Conservation (phyloP, 2,329 filamentous ascomycete genomes). For the Shiraia bambusicola region DNA sequence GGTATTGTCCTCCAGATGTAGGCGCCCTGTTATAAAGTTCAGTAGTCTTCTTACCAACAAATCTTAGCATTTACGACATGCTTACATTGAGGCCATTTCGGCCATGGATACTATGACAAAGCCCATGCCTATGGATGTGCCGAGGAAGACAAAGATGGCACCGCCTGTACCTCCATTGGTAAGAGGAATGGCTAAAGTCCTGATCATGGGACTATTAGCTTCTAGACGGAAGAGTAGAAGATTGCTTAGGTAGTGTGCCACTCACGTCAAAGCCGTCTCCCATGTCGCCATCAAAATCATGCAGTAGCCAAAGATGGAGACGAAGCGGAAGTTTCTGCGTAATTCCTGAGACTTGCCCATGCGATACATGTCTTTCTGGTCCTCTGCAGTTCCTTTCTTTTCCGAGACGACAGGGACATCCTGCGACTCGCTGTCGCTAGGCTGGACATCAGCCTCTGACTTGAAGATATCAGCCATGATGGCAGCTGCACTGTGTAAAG, state of each 20-base stretch:
- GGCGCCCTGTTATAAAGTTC: constrained; percentile 18
- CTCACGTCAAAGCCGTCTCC: constrained; percentile 24
- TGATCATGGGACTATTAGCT: constrained; percentile 5
- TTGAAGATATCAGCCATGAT: constrained; percentile 6
- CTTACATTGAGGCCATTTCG: constrained; percentile 33
- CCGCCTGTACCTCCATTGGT: constrained; percentile 32
- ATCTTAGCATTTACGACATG: constrained; percentile 4
- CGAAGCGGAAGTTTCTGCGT: constrained; percentile 27
- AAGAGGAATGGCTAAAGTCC: constrained; percentile 20
- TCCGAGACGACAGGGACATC: constrained; percentile 12
- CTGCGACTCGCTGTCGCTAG: constrained; percentile 12
- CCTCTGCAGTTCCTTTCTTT: constrained; percentile 21
- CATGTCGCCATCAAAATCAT: constrained; percentile 34
- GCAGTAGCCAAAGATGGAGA: constrained; percentile 29
- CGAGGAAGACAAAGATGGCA: constrained; percentile 28
- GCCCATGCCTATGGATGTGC: constrained; percentile 23
- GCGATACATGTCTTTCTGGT: constrained; percentile 30
- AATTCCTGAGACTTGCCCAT: constrained; percentile 34
- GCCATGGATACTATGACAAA: constrained; percentile 30
- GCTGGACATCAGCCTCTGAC: constrained; percentile 2
- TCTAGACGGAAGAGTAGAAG: not conserved
- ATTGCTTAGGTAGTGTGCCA: not conserved
- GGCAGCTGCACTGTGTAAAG: not conserved
- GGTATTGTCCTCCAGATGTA: constrained; percentile 32
- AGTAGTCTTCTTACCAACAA: constrained; percentile 22